Evolutionary conservation across 2,329 filamentous ascomycete species (phyloP).

Genomic region (Ophioceras dolichostomum): DNA sequence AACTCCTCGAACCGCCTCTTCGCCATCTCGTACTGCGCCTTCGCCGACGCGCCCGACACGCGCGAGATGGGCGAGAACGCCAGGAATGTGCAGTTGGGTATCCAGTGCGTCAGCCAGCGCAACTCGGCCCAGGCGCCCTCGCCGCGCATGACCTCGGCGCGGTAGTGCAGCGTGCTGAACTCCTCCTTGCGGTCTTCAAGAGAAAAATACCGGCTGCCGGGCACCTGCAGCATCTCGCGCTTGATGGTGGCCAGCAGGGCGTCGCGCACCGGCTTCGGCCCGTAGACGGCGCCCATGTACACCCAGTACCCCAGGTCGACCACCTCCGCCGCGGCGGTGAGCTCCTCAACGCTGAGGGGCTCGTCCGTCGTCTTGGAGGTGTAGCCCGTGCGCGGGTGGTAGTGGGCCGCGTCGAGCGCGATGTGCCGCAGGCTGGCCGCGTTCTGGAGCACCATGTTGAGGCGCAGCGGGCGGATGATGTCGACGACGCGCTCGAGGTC

Average conservation of each 20-base stretch:
- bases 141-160: constrained; percentile 20
- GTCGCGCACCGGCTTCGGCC: constrained; percentile 14
- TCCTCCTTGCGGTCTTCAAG: constrained; percentile 24
- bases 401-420: constrained; percentile 13
- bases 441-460: constrained; percentile 26
- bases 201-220: constrained; percentile 27
- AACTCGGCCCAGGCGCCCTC: constrained; percentile 24
- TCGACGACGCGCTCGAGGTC: constrained; percentile 22
- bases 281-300: constrained; percentile 35
- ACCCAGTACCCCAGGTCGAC: constrained; percentile 33
- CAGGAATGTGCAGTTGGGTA: constrained; percentile 36
- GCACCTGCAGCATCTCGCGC: constrained; percentile 25
- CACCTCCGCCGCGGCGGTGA: constrained; percentile 18
- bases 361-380: constrained; percentile 20
- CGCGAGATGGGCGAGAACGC: constrained; percentile 36
- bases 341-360: constrained; percentile 17
- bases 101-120: constrained; percentile 30
- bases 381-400: neutral
- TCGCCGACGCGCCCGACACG: constrained; percentile 9
- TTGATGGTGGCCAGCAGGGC: constrained; percentile 27
- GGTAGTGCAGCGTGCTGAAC: constrained; percentile 21
- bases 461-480: constrained; percentile 19
- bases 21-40: constrained; percentile 18
- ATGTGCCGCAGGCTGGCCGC: constrained; percentile 31
- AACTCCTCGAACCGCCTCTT: constrained; percentile 12